Evolutionary conservation across 2,329 filamentous ascomycete species (phyloP), one percentile per base, ranked within the genome.

Genomic region (Colletotrichum lindemuthianum): DNA sequence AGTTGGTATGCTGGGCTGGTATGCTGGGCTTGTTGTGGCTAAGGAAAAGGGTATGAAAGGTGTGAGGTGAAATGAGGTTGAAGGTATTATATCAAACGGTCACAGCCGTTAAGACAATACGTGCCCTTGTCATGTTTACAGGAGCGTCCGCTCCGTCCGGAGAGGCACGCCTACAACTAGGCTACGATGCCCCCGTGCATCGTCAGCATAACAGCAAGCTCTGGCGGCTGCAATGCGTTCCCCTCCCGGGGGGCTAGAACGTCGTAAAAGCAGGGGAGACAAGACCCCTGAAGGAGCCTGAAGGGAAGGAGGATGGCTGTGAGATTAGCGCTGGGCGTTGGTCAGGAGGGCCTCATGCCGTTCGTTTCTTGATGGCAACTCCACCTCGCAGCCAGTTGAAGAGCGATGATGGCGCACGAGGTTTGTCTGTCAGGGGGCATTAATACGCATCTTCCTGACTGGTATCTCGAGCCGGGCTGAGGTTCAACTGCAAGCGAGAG

Each of bases 401-500:
- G 43, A 34, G 51, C 60, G 58, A 47, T 61, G 51, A 65, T 65
- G 10, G 45, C 9, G 58, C 57, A 61, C 58, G 58, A 51, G 47
- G 47, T 39, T 52, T n/a, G 45, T 40, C 15, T 45, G 45, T 52
- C 57, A 61, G 61, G 61, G 50, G 61, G 40, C 45, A 32, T 47
- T 51, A 61, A 57, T 48, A 51, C 57, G 45, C 15, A 47, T 52
- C 24, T 65, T 65, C 61, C 61, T 41, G 34, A 50, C 15, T 47
- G 51, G 53, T 41, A 37, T 49, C 39, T 65, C 32, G 58, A 51
- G 57, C 51, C 61, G 61, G 57, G 45, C 34, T 33, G 34, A 33
- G 34, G 36, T 50, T 52, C 60, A 66, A 66, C 16, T 64, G 63
- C 12, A 59, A 59, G 53, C 63, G 63, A 66, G 43, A 53, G 48